Base-by-base conservation (phyloP, 225 moss, liverwort and hornwort species). In the Marchantia paleacea region DNA sequence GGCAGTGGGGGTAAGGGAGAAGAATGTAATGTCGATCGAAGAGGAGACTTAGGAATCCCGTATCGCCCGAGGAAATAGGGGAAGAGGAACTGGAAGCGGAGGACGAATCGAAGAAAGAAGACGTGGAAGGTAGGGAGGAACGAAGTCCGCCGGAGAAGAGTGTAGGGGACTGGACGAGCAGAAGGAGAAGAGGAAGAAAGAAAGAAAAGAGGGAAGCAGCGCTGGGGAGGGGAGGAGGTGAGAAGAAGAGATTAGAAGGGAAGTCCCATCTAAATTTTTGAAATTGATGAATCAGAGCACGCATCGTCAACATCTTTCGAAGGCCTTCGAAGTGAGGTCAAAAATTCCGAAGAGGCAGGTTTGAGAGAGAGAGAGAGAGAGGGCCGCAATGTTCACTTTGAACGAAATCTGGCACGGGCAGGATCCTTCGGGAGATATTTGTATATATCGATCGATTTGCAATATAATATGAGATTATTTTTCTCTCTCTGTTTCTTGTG, bases 391-490 rank as follows among this genome's bases (percentile, higher is more conserved):
- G 54, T 51, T 20, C 39, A 31, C 60, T 15, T 39, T 16, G 75
- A 1, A 18, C 74, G 24, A 12, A 30, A 76, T 39, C 31, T 19
- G 58, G 54, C 10, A 26, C 16, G 18, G 58, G 58, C 26, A 39
- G 75, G 75, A 76, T 39, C 39, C 20, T 31, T 3, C 57, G 28
- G 20, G 6, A 29, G 31, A 58, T 54, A 3, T 10, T 47, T 60
- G 75, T 60, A 60, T 16, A 60, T 20, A 53, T 58, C 16, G 18
- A 18, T 58, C 19, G 58, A 47, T 60, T 64, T 13, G 78, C 51
- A 13, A 28, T 64, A 78, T 24, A n/a, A 78, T 64, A 61, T 52
- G 64, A 78, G 25, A 30, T 76, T 31, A 8, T 76, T 30, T 76
- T 20, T 15, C 5, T 39, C 39, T 19, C 25, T 9, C 16, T 58